These are phyloP conservation scores for Pyrenophora tritici-repentis DNA, from an alignment of 2,329 filamentous ascomycete genomes.

Conservation along the genomic window DNA sequence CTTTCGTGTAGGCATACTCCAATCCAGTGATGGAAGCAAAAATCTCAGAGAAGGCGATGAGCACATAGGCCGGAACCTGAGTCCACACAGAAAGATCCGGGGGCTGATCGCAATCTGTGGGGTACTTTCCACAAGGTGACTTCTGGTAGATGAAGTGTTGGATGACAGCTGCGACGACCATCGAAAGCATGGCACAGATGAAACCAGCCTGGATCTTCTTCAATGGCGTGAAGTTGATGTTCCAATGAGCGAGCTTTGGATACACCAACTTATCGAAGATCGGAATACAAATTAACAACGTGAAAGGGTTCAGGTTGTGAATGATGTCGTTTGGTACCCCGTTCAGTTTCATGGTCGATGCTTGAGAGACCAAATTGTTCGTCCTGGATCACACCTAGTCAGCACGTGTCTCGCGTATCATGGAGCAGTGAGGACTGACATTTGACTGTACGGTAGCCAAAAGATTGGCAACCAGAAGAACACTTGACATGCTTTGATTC, in stretches of 20 bases:
- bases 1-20: conserved; percentile 74
- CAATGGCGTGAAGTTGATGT: conserved; percentile 71
- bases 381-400: conserved; percentile 52
- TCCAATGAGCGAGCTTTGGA: conserved; percentile 65
- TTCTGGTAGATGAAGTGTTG: conserved; percentile 62
- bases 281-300: conserved; percentile 75
- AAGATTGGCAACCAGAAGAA: conserved; percentile 57
- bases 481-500: conserved; percentile 30
- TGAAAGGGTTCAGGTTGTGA: conserved; percentile 75
- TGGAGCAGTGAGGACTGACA: background rate
- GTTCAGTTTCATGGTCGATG: conserved; percentile 56
- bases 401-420: background rate
- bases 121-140: conserved; percentile 49
- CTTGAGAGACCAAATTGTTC: conserved; percentile 61
- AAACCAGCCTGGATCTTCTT: conserved; percentile 75
- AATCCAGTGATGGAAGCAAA: conserved; percentile 69
- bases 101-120: conserved; percentile 42
- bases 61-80: conserved; percentile 56
- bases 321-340: conserved; percentile 79
- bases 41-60: conserved; percentile 63
- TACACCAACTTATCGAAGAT: conserved; percentile 66
- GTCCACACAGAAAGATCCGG: conserved; percentile 57
- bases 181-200: conserved; percentile 66
- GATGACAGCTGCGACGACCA: conserved; percentile 60
- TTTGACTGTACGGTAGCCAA: conserved; percentile 65